Evolutionary conservation across 768 basidiomycete species (phyloP).

Genomic region (Phallus indusiatus): DNA sequence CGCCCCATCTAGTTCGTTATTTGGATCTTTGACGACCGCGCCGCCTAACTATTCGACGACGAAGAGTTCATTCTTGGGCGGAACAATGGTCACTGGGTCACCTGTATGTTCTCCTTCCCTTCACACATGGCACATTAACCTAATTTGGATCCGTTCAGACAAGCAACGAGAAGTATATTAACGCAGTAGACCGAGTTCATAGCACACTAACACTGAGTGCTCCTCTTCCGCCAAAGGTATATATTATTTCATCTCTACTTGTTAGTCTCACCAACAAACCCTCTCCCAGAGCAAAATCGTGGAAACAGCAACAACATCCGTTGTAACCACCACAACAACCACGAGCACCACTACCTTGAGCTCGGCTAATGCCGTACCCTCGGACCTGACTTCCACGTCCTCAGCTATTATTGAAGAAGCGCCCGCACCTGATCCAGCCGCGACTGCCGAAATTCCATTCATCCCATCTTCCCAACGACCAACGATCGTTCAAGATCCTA

Average conservation of each 20-base stretch:
- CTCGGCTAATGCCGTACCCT: not conserved
- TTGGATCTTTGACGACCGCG: slow-evolving; percentile 24
- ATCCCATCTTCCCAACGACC: slow-evolving; percentile 57
- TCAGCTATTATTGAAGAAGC: slow-evolving; percentile 7
- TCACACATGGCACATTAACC: not conserved
- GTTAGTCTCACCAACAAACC: not conserved
- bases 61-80: slow-evolving; percentile 1
- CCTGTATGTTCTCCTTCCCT: not conserved
- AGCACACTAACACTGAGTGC: slow-evolving; percentile 45
- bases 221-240: slow-evolving; percentile 41
- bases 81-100: not conserved
- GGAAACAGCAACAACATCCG: not conserved
- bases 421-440: slow-evolving; percentile 7
- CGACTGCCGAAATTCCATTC: slow-evolving; percentile 63
- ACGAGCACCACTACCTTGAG: not conserved
- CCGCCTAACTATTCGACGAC: not conserved
- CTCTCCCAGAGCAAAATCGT: not conserved
- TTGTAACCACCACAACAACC: not conserved
- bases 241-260: slow-evolving; percentile 21
- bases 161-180: slow-evolving; percentile 17
- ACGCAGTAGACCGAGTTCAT: slow-evolving; percentile 59
- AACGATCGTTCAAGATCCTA: slow-evolving; percentile 17
- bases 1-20: slow-evolving; percentile 31
- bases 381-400: not conserved
- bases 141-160: slow-evolving; percentile 7